A percentile compares a stretch with the other conserved stretches of the same genome.
These are phyloP conservation scores for Geoglossum cookeanum DNA, from an alignment of 2,329 filamentous ascomycete genomes.

Conservation along the genomic window DNA sequence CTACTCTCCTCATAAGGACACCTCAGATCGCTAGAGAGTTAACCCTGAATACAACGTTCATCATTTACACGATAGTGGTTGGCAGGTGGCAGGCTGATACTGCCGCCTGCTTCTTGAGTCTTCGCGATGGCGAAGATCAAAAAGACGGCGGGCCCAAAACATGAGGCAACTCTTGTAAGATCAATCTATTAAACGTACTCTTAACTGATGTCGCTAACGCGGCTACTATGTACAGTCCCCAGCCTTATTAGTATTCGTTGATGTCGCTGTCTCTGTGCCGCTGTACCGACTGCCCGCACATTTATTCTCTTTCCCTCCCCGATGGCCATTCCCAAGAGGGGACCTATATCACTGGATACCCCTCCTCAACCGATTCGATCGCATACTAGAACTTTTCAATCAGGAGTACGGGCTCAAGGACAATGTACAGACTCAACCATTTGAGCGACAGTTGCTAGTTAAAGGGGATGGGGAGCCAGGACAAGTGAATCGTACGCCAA, in stretches of 20 bases:
- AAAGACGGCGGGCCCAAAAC: constrained; percentile 46
- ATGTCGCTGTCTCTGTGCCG: constrained; percentile 45
- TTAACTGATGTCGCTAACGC: constrained; percentile 1
- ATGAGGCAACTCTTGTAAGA: constrained; percentile 46
- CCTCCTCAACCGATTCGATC: constrained; percentile 81
- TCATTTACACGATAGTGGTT: background rate
- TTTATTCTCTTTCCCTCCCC: constrained; percentile 61
- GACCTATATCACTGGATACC: constrained; percentile 98
- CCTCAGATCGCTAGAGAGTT: background rate
- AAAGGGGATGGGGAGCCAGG: constrained; percentile 35
- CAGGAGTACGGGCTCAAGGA: constrained; percentile 59
- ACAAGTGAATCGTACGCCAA: constrained; percentile 15
- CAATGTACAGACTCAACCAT: constrained; percentile 63
- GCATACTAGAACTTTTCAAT: constrained; percentile 65
- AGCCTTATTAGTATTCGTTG: constrained; percentile 67
- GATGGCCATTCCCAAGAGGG: constrained; percentile 90
- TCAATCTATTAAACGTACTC: background rate
- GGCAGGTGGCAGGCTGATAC: background rate
- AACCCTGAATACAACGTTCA: background rate
- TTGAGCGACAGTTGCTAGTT: constrained; percentile 45
- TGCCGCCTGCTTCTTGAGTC: background rate
- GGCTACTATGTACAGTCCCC: constrained; percentile 43
- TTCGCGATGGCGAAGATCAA: constrained; percentile 44
- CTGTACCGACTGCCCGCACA: constrained; percentile 59
- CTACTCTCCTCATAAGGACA: background rate